Evolutionary conservation across 352 stramenopile genomes (phyloP), one percentile per base, ranked within the genome.

Genomic region (Pythium graminicola): DNA sequence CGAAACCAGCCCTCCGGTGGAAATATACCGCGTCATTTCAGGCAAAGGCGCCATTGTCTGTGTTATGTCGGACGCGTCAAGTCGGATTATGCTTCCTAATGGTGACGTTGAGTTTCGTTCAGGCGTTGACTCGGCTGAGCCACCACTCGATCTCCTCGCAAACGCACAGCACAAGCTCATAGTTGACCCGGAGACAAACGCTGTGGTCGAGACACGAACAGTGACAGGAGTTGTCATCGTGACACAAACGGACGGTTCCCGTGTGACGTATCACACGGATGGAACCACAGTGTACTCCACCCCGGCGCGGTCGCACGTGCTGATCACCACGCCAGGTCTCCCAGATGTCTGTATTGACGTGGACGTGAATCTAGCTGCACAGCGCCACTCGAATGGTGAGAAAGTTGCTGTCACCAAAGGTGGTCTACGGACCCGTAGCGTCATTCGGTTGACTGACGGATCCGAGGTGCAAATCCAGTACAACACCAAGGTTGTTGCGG

Each of bases 401-500:
- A 66, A 65, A 45, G 73, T 88, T 10, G 76, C 74, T 17, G 69
- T 91, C 23, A 86, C 76, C 6, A 89, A 89, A 40, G 77, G 81
- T 16, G 81, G 81, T 3, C 51, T 89, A 19, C 77, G 78, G 14
- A 67, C 68, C 0, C 73, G 81, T 13, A 82, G 67, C 50, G 50
- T 78, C 32, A 54, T 87, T 13, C 67, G 72, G 9, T 38, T 68
- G 6, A 65, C 70, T 17, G 76, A 91, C 19, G 81, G 78, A 49
- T 86, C 81, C 11, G 29, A 53, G n/a, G 55, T 88, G 4, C 66
- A 85, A 32, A 58, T 86, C 28, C 70, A 72, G 38, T 91, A 91
- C 58, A 85, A 91, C 45, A 89, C 81, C 22, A 81, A 81, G 36
- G 74, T 91, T 5, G 76, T 84, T 11, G 81, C 81, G 2, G 72